Evolutionary conservation across 2,329 filamentous ascomycete genomes (phyloP).

Genomic region (Pseudogymnoascus sp.): DNA sequence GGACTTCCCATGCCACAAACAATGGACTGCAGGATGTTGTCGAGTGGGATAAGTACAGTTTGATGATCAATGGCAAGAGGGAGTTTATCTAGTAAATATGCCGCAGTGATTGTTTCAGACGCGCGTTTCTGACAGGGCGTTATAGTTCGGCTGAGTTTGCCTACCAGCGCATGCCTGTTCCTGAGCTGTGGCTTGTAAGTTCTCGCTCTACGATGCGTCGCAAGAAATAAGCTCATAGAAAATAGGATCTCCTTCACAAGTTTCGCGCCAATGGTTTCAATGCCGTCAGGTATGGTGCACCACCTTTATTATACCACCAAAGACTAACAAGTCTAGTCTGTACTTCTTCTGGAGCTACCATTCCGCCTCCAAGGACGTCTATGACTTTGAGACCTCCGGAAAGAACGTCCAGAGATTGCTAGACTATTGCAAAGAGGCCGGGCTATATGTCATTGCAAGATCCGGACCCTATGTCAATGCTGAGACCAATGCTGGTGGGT

Average conservation of each 20-base stretch:
- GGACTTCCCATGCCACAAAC: slow-evolving; percentile 28
- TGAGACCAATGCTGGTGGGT: slow-evolving; percentile 42
- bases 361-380: slow-evolving; percentile 36
- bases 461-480: slow-evolving; percentile 46
- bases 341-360: slow-evolving; percentile 47
- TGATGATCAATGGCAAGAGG: slow-evolving; percentile 41
- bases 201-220: neutral
- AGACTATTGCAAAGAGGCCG: slow-evolving; percentile 43
- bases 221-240: neutral
- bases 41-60: slow-evolving; percentile 45
- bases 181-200: slow-evolving; percentile 41
- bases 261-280: slow-evolving; percentile 47
- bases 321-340: slow-evolving; percentile 24
- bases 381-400: slow-evolving; percentile 43
- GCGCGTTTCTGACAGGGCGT: slow-evolving; percentile 6
- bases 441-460: slow-evolving; percentile 43
- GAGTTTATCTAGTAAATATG: slow-evolving; percentile 37
- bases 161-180: slow-evolving; percentile 45
- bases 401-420: slow-evolving; percentile 45
- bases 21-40: slow-evolving; percentile 38
- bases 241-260: slow-evolving; percentile 46
- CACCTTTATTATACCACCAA: neutral
- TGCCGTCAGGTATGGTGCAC: slow-evolving; percentile 34
- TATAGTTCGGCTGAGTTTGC: slow-evolving; percentile 39
- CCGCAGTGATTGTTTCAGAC: neutral